These are phyloP conservation scores for Cystobasidium sp. DNA, from an alignment of 1,284 basidiomycete genomes.

Conservation along the genomic window DNA sequence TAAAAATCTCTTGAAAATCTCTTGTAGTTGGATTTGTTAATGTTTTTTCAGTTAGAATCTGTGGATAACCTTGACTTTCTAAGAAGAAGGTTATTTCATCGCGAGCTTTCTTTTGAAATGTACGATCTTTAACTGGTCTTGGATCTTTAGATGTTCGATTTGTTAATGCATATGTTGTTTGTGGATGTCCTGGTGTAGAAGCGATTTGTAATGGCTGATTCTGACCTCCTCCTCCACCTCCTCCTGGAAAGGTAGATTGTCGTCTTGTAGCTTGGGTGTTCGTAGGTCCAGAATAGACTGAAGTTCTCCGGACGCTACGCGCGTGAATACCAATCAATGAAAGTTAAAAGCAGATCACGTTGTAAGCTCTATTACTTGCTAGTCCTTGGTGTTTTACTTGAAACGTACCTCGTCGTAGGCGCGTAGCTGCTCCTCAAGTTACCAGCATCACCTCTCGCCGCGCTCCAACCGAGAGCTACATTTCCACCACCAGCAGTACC, in stretches of 20 bases:
- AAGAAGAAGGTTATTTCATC: slow-evolving; percentile 43
- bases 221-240: not conserved
- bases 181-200: slow-evolving; percentile 25
- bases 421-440: slow-evolving; percentile 43
- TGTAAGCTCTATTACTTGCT: not conserved
- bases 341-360: not conserved
- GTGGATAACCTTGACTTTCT: slow-evolving; percentile 31
- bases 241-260: slow-evolving; percentile 39
- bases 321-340: not conserved
- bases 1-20: slow-evolving; percentile 54
- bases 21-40: slow-evolving; percentile 51
- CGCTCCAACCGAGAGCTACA: slow-evolving; percentile 41
- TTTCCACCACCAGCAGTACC: too few relatives aligned
- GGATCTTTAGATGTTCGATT: slow-evolving; percentile 39
- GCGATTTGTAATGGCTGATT: not conserved
- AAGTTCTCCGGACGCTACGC: slow-evolving; percentile 23
- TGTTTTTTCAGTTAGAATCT: slow-evolving; percentile 44
- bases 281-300: slow-evolving; percentile 29
- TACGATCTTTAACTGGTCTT: slow-evolving; percentile 35
- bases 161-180: slow-evolving; percentile 27
- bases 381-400: not conserved
- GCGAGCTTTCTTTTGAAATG: slow-evolving; percentile 33
- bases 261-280: slow-evolving; percentile 10
- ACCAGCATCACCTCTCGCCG: slow-evolving; percentile 39
- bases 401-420: slow-evolving; percentile 37